Base-by-base conservation (phyloP, 1,284 basidiomycete species). In the Moesziomyces sp. region DNA sequence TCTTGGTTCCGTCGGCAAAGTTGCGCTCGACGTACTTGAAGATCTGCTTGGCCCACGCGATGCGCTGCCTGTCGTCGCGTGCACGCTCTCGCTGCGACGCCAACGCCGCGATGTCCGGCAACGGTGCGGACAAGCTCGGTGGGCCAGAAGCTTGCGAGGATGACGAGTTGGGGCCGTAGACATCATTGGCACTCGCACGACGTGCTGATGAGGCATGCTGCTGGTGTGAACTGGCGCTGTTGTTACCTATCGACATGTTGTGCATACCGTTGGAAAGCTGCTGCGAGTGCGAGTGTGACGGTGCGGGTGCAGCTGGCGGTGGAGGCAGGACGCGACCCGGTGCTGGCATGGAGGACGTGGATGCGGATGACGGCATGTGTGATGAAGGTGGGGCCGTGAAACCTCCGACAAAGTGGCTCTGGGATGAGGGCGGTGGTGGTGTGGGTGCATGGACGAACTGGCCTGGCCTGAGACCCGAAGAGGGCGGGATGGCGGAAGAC, bases 41-140 rank as follows among this genome's bases (percentile, higher is more conserved):
- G 54, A 94, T 90, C 70, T 93, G 91, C 46, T 90, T 87, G 6
- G 89, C 88, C 93, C 93, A 96, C 19, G 87, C 86, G 18, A 94
- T 84, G 72, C 89, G 89, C 50, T 88, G 86, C 0, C 85, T 79
- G 0, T 90, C 89, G 76, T 90, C 89, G 64, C 87, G 55, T 2
- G 79, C 77, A 8, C 56, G 52, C 18, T 83, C 75, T 0, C 78
- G 67, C 35, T 69, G 64, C 14, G 51, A 26, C 0, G 55, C 65
- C n/a, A 84, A 64, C 6, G 79, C 54, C 3, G 57, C 50, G 42
- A 78, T 53, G 47, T 83, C 82, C 19, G 82, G 77, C 9, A 84
- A 43, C 2, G 82, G 76, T 19, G 74, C 61, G 18, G 71, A 67
- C 38, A 83, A 63, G 28, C 57, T 53, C 3, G 72, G 73, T 2